These are phyloP conservation scores for Candolleomyces efflorescens DNA, from an alignment of 768 basidiomycete genomes.

Conservation along the genomic window DNA sequence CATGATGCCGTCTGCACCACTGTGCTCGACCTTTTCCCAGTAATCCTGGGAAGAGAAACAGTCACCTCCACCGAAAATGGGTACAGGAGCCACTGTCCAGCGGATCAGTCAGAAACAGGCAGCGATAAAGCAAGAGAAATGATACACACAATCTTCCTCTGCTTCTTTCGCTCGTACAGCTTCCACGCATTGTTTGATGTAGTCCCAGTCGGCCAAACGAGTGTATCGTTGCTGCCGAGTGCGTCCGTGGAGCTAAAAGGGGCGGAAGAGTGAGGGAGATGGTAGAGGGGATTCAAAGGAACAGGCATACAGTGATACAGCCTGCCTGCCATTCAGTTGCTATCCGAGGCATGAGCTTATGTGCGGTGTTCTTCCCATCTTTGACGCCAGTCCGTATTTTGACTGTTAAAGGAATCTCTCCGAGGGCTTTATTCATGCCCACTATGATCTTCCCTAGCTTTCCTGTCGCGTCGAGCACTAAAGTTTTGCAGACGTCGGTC, in stretches of 20 bases:
- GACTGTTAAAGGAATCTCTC: constrained; percentile 87
- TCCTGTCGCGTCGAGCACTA: constrained; percentile 79
- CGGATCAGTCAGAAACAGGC: background rate
- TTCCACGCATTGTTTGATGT: constrained; percentile 84
- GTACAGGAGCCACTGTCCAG: constrained; percentile 67
- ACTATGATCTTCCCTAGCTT: constrained; percentile 83
- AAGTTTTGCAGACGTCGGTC: background rate
- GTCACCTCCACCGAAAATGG: constrained; percentile 96
- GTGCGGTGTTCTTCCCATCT: constrained; percentile 79
- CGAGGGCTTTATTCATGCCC: constrained; percentile 89
- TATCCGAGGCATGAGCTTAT: constrained; percentile 86
- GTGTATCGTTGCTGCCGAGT: constrained; percentile 94
- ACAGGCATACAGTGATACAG: constrained; percentile 38
- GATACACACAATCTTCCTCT: constrained; percentile 62
- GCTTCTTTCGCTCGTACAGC: constrained; percentile 68
- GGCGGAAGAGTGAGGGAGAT: constrained; percentile 1
- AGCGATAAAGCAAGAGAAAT: no score
- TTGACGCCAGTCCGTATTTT: constrained; percentile 94
- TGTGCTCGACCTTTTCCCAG: constrained; percentile 69
- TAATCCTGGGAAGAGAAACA: constrained; percentile 87
- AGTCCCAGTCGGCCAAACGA: constrained; percentile 90
- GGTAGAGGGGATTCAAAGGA: background rate
- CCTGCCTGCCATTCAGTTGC: constrained; percentile 44
- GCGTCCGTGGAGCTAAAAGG: constrained; percentile 83
- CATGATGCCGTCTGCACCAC: constrained; percentile 94